These are phyloP conservation scores for Thuja plicata DNA, from an alignment of 83 land plant species.

Conservation along the genomic window DNA sequence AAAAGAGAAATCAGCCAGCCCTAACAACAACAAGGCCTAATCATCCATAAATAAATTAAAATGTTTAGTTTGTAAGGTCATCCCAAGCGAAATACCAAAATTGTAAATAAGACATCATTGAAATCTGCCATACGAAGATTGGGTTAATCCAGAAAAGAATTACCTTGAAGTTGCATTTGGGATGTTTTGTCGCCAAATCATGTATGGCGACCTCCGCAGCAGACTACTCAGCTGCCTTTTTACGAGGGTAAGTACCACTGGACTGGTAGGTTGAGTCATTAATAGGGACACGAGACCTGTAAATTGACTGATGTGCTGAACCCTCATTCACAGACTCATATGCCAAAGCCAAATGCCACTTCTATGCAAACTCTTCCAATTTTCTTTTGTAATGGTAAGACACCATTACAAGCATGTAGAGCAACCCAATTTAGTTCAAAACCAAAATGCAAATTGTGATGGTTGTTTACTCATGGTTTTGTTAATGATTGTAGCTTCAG, in stretches of 20 bases:
- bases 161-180: not conserved
- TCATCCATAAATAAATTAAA: no score
- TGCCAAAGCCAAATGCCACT: constrained; percentile 41
- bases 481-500: no score
- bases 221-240: constrained; percentile 80
- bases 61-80: no score
- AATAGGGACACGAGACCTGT: constrained; percentile 59
- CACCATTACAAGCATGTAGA: no score
- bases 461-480: no score
- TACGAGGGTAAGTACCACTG: constrained; percentile 46
- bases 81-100: no score
- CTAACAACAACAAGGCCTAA: no score
- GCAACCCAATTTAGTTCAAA: no score
- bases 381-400: constrained; percentile 39
- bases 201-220: constrained; percentile 75
- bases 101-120: no score
- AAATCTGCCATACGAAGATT: no score
- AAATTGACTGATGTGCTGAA: constrained; percentile 67
- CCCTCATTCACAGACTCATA: constrained; percentile 74
- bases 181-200: constrained; percentile 19
- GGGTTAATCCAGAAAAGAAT: not conserved
- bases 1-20: no score
- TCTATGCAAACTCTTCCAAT: constrained; percentile 55
- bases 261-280: constrained; percentile 65
- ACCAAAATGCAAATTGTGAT: no score